Evolutionary conservation across 2,329 filamentous ascomycete genomes (phyloP).

Genomic region (Hypoxylon sp.): DNA sequence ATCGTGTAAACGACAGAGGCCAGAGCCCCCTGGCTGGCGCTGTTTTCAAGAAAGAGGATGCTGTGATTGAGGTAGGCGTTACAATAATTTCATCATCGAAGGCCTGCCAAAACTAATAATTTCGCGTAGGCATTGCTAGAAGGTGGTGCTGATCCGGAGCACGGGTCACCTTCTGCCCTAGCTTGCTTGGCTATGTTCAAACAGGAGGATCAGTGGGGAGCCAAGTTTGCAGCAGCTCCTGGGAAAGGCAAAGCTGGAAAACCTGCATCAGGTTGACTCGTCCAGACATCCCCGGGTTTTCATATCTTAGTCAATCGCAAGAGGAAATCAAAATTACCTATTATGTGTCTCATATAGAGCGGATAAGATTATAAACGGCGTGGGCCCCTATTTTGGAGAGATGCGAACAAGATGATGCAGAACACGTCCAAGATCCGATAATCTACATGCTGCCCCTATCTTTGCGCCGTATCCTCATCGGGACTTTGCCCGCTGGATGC

Average conservation of each 20-base stretch:
- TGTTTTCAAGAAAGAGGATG: slow-evolving; percentile 78
- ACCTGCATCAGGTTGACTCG: slow-evolving; percentile 22
- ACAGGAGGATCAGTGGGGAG: slow-evolving; percentile 64
- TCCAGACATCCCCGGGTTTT: not conserved
- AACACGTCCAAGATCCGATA: not conserved
- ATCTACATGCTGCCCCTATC: slow-evolving; percentile 21
- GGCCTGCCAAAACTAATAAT: slow-evolving; percentile 9
- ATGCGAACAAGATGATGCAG: not conserved
- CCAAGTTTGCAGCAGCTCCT: slow-evolving; percentile 63
- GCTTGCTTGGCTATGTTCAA: slow-evolving; percentile 66
- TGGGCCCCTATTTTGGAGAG: not conserved
- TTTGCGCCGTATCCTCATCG: slow-evolving; percentile 43
- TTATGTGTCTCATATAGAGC: not conserved
- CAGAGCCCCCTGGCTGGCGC: slow-evolving; percentile 79
- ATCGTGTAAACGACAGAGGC: slow-evolving; percentile 75
- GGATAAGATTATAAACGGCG: not conserved
- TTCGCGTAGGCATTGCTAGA: slow-evolving; percentile 59
- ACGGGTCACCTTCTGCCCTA: slow-evolving; percentile 63
- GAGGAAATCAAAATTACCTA: not conserved
- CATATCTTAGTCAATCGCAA: not conserved
- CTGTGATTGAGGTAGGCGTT: slow-evolving; percentile 67
- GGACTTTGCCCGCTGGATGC: slow-evolving; percentile 44
- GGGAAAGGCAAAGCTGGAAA: slow-evolving; percentile 61
- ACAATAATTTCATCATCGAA: not conserved
- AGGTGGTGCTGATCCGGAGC: slow-evolving; percentile 67